Evolutionary conservation across 768 basidiomycete species (phyloP).

Genomic region (Tylopilus sp.): DNA sequence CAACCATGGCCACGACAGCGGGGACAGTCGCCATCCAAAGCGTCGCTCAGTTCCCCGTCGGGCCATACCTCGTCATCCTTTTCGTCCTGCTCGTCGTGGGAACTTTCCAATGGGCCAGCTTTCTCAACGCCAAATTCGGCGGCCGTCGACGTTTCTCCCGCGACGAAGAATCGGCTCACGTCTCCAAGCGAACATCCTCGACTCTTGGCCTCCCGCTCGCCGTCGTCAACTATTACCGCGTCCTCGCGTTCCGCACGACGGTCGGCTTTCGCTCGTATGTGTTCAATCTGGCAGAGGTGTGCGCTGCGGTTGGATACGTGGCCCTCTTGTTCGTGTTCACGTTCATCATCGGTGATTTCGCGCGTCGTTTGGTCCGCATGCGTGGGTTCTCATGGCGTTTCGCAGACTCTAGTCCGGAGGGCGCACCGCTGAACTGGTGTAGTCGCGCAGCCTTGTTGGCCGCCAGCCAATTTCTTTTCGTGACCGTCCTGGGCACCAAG

Average conservation of each 20-base stretch:
- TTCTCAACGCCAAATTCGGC: conserved; percentile 11
- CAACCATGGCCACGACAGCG: neutral
- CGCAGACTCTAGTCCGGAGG: conserved; percentile 20
- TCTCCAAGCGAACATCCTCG: conserved; percentile 8
- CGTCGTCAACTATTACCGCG: conserved; percentile 33
- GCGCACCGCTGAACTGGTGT: conserved; percentile 29
- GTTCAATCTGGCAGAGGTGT: conserved; percentile 41
- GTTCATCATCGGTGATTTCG: conserved; percentile 35
- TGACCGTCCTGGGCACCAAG: conserved; percentile 43
- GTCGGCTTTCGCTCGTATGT: conserved; percentile 35
- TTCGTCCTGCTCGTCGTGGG: conserved; percentile 14
- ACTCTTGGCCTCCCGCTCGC: conserved; percentile 28
- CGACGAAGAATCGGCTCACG: conserved; percentile 5
- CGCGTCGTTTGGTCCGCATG: neutral
- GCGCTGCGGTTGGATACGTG: conserved; percentile 37
- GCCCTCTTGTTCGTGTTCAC: conserved; percentile 35
- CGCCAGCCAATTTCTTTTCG: conserved; percentile 36
- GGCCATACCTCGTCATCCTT: conserved; percentile 12
- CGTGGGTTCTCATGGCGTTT: neutral
- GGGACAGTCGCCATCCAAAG: conserved; percentile 1
- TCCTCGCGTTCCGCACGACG: conserved; percentile 35
- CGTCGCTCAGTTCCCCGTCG: conserved; percentile 15
- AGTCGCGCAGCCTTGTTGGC: conserved; percentile 33
- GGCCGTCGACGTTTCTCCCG: conserved; percentile 3
- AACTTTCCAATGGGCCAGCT: conserved; percentile 17